Evolutionary conservation across 2,329 filamentous ascomycete species (phyloP), one percentile per base, ranked within the genome.

Genomic region (Magnaporthiopsis poae): DNA sequence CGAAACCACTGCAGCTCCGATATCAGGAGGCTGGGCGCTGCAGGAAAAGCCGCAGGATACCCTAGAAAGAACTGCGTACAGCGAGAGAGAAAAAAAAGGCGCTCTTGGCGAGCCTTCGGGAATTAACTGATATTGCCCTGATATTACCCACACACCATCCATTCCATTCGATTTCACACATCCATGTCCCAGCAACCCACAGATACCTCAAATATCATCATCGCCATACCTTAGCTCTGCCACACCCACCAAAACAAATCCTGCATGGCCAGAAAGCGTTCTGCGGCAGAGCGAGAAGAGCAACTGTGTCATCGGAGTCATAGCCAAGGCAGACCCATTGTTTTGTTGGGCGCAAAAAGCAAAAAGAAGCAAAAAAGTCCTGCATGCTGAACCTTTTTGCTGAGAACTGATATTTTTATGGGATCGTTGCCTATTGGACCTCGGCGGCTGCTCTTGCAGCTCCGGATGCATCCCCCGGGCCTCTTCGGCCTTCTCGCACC

Each of bases 121-220:
- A 31, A 61, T 61, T 61, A 21, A 29, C 27, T 29, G 60, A 61
- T 61, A 61, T 61, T 61, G 60, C 60, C 12, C 31, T 61, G 60
- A 29, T 61, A 61, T 61, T 61, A 29, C 60, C 46, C 46, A 56
- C 46, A 25, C 21, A 31, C 31, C 31, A 31, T 31, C 31, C 21
- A 56, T 5, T 31, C 31, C 21, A 56, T 5, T 56, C 46, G 18
- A 56, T 56, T 56, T 18, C 46, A 31, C n/a, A 21, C 46, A 56
- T 56, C 46, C 46, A n/a, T 56, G 3, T 56, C n/a, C 46, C 46
- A 56, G 46, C 46, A 56, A n/a, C 21, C 46, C 46, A 56, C 12
- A 12, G 36, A 39, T 25, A 56, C 3, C 31, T 31, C 31, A 21
- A 25, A n/a, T 11, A 25, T 56, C 46, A 56, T 27, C 27, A 27